Evolutionary conservation across 257 asterid species (phyloP).

Genomic region (Plantago major): DNA sequence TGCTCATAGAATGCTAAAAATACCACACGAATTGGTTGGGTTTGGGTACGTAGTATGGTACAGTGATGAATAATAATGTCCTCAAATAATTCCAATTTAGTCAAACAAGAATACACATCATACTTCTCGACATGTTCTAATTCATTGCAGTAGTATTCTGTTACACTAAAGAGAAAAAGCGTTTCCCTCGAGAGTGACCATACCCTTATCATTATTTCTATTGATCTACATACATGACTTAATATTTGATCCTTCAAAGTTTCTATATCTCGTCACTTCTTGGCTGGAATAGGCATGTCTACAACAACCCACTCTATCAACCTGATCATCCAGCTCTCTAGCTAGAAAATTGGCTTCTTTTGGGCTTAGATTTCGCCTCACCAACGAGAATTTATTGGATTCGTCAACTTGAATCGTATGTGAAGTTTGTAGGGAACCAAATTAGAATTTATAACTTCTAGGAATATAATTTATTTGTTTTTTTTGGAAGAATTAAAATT

Average conservation of each 20-base stretch:
- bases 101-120: constrained; percentile 4
- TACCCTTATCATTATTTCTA: no score
- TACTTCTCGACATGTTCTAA: background rate
- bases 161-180: background rate
- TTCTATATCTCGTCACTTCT: background rate
- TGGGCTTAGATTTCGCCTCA: background rate
- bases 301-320: constrained; percentile 3
- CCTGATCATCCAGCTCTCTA: background rate
- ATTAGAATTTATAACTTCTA: no score
- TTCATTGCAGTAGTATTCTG: background rate
- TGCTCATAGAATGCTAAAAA: constrained; percentile 5
- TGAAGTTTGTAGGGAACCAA: background rate
- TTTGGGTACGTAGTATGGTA: background rate
- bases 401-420: background rate
- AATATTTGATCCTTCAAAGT: no score
- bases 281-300: background rate
- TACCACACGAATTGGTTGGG: background rate
- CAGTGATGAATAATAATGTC: constrained; percentile 3
- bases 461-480: no score
- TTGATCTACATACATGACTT: no score
- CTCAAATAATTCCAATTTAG: constrained; percentile 11
- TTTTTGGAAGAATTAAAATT: no score
- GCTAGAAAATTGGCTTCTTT: background rate
- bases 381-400: background rate
- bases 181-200: no score